Evolutionary conservation across 345 rosid species (phyloP), one percentile per base, ranked within the genome.

Genomic region (Citrus hindsii): DNA sequence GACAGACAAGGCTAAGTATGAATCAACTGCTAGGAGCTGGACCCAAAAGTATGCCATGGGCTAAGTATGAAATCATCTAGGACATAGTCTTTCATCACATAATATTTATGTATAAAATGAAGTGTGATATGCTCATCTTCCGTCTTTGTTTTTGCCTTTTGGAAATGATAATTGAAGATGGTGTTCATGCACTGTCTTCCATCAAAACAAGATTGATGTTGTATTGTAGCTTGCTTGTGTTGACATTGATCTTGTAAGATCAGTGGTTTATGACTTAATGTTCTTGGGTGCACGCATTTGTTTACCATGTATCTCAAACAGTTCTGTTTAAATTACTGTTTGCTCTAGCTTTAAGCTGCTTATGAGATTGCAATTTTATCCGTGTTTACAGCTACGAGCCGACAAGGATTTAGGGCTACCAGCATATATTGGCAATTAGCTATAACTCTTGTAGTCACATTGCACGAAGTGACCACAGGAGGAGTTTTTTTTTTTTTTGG

Each of bases 11-110:
- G 64, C 75, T 68, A 80, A 80, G 75, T 80, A 80, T 13, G 82
- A 80, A 69, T 69, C 82, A 32, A 75, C 82, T 30, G 82, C 82
- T 9, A 75, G 82, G 79, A 80, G 82, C 82, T 80, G 82, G 82
- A 80, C 75, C 51, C 82, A 80, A 51, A 80, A 80, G 69, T 80
- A 80, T 67, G 82, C 79, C 75, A 80, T 80, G 82, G 71, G 76
- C 71, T 76, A 67, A 76, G 77, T 13, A 10, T 62, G 66, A 74
- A 63, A 63, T 61, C 40, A 13, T 63, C 25, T 75, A 64, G 71
- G 40, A 22, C 61, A 51, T 13, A 9, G 56, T 56, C 28, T 53
- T 56, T 76, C 55, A 24, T 35, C 37, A 2, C 65, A 8, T 67
- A 25, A 27, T 24, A 18, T 76, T 65, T 67, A 67, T 56, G 58